Evolutionary conservation across 805 yeast genomes (phyloP).

Genomic region (Candida chauliodis): DNA sequence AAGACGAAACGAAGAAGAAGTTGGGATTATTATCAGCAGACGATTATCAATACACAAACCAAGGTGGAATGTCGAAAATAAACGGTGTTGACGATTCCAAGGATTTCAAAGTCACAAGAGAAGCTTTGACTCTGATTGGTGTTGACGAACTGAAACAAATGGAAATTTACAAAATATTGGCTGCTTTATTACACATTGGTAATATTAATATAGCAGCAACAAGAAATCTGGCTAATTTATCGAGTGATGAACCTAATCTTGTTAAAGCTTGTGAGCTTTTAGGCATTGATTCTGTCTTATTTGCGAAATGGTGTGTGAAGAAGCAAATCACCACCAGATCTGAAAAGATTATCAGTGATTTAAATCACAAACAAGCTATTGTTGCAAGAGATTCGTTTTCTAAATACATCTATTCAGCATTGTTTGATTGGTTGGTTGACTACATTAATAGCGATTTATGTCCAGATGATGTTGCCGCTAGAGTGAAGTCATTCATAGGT

Average conservation of each 20-base stretch:
- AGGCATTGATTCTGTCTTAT: conserved; percentile 68
- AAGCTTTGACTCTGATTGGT: conserved; percentile 79
- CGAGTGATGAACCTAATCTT: conserved; percentile 83
- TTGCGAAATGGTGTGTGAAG: conserved; percentile 89
- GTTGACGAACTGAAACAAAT: conserved; percentile 55
- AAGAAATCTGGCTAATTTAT: conserved; percentile 74
- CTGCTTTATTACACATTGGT: conserved; percentile 90
- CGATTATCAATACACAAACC: conserved; percentile 79
- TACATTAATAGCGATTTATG: conserved; percentile 80
- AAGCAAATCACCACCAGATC: conserved; percentile 90
- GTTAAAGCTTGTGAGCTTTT: conserved; percentile 79
- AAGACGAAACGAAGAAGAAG: conserved; percentile 49
- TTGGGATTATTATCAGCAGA: conserved; percentile 62
- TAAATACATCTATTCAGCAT: conserved; percentile 84
- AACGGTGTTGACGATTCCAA: conserved; percentile 76
- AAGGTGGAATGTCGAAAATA: conserved; percentile 76
- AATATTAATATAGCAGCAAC: conserved; percentile 84
- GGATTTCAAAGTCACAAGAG: conserved; percentile 73
- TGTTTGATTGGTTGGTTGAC: conserved; percentile 93
- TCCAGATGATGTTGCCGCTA: conserved; percentile 59
- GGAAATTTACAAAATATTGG: conserved; percentile 71
- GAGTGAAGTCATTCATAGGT: conserved; percentile 78
- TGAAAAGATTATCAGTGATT: conserved; percentile 83
- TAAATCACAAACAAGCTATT: conserved; percentile 76
- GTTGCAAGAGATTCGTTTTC: conserved; percentile 98